A percentile compares a stretch with the other conserved stretches of the same genome.
Evolutionary conservation across 352 stramenopile genomes (phyloP).

Genomic region (Phytophthora palmivora): DNA sequence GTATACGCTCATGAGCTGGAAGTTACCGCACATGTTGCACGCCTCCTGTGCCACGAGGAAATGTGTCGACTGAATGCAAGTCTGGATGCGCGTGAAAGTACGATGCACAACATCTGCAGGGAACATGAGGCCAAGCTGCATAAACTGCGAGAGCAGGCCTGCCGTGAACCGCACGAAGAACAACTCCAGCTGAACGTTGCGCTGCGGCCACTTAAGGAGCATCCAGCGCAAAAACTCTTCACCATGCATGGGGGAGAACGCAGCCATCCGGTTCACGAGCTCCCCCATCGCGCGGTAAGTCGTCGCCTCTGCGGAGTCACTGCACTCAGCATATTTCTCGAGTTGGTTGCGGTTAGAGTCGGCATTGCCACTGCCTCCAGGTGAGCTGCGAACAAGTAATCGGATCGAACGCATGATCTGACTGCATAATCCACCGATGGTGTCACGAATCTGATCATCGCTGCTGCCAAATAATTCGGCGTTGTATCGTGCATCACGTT

Average conservation of each 20-base stretch:
- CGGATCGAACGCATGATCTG: constrained; percentile 59
- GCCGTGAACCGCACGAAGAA: constrained; percentile 77
- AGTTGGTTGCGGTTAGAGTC: constrained; percentile 66
- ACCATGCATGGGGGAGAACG: constrained; percentile 70
- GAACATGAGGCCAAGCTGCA: constrained; percentile 63
- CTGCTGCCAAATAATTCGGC: constrained; percentile 45
- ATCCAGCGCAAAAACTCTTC: constrained; percentile 73
- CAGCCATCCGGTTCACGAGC: constrained; percentile 63
- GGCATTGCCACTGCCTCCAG: constrained; percentile 41
- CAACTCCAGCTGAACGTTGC: constrained; percentile 78
- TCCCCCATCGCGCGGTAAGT: constrained; percentile 67
- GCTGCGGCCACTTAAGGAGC: constrained; percentile 74
- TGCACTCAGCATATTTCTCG: constrained; percentile 71
- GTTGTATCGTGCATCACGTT: constrained; percentile 47
- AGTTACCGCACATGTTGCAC: constrained; percentile 62
- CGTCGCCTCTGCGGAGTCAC: constrained; percentile 67
- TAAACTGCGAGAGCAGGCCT: constrained; percentile 67
- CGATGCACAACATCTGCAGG: constrained; percentile 50
- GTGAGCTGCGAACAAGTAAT: constrained; percentile 65
- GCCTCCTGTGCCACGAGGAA: constrained; percentile 82
- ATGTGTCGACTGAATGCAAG: constrained; percentile 70
- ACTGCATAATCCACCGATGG: constrained; percentile 45
- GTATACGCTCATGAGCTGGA: constrained; percentile 77
- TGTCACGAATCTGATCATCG: constrained; percentile 44
- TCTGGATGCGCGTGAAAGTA: constrained; percentile 57